Percentiles rank a stretch among this genome's conserved stretches.
These are phyloP conservation scores for Cydonia oblonga DNA, from an alignment of 331 rosid genomes.

Conservation along the genomic window DNA sequence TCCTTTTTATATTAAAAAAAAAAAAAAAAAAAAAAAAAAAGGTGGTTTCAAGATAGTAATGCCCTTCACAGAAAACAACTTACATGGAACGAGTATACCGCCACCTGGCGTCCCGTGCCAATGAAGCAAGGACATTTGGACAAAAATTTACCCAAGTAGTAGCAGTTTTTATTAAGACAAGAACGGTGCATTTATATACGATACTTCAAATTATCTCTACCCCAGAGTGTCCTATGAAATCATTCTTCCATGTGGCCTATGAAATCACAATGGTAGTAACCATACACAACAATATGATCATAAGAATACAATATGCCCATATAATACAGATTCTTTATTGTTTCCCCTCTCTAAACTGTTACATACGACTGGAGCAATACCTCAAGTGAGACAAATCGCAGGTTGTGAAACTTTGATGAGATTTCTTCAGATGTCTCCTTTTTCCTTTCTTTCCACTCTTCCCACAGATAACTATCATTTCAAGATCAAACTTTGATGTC, in stretches of 20 bases:
- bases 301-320: background rate
- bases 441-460: conserved; percentile 92
- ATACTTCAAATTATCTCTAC: background rate
- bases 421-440: conserved; percentile 49
- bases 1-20: too few relatives aligned
- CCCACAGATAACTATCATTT: conserved; percentile 68
- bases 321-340: background rate
- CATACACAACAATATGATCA: background rate
- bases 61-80: background rate
- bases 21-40: background rate
- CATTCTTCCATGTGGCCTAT: background rate
- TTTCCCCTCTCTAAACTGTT: background rate
- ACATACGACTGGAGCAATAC: conserved; percentile 26
- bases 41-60: background rate
- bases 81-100: background rate
- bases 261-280: background rate
- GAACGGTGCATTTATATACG: background rate
- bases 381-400: conserved; percentile 78
- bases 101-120: background rate
- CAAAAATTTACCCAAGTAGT: background rate
- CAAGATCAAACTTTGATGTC: conserved; percentile 5
- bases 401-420: conserved; percentile 48
- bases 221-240: background rate
- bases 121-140: background rate
- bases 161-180: background rate